Conservation (phyloP, 2,329 filamentous ascomycete genomes). For the Fusarium xylarioides region DNA sequence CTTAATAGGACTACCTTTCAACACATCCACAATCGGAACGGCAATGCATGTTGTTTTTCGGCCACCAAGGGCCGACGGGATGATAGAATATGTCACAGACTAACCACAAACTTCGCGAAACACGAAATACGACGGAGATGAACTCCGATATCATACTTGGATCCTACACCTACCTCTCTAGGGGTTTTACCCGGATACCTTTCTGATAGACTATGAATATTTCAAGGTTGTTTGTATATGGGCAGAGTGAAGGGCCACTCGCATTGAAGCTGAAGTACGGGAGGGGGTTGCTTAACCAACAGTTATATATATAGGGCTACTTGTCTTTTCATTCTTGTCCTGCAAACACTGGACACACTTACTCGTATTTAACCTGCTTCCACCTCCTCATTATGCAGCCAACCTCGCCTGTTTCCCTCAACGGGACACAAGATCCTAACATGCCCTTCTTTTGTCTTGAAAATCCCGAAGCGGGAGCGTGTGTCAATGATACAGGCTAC, state of each 20-base stretch:
- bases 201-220: background rate
- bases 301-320: background rate
- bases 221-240: background rate
- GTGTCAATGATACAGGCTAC: conserved; percentile 48
- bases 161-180: background rate
- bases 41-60: background rate
- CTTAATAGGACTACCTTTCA: background rate
- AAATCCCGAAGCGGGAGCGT: conserved; percentile 42
- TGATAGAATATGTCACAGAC: background rate
- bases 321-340: background rate
- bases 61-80: background rate
- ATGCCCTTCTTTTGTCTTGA: conserved; percentile 41
- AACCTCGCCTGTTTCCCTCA: conserved; percentile 26
- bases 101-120: background rate
- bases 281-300: background rate
- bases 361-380: background rate
- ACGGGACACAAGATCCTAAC: conserved; percentile 32
- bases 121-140: background rate
- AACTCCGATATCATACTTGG: background rate
- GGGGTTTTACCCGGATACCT: background rate
- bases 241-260: background rate
- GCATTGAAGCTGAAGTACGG: background rate
- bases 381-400: conserved; percentile 1
- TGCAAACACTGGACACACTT: background rate
- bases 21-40: background rate